Evolutionary conservation across 371 early-diverging fungal species (phyloP), one percentile per base, ranked within the genome.

Genomic region (Zychaea mexicana): DNA sequence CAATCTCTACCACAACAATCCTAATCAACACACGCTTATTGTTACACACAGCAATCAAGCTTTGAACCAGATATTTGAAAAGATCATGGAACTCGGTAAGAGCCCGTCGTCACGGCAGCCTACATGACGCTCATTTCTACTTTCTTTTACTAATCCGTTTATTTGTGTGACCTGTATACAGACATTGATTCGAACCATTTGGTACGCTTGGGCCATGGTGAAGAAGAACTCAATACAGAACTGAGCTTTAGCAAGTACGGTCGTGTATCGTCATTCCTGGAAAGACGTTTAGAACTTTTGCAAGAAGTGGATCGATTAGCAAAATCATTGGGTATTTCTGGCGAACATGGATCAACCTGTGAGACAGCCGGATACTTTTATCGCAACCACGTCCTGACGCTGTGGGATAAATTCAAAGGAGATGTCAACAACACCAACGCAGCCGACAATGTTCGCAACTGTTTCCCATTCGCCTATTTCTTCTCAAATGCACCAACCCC

Each of bases 21-120:
- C 97, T 3, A 77, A 88, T 15, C 90, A 97, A 71, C 94, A 91
- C 52, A 96, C 92, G 3, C 87, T 98, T 12, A 78, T 98, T 17
- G 84, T 98, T 10, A 96, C 99, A 0, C 97, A 96, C 72, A 94
- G 94, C 36, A 97, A 97, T 71, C 96, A 96, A 72, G 96, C 98
- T 4, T 80, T 98, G 39, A 96, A 98, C 76, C 95, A 94, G 62
- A 85, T 98, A 21, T 97, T 98, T 66, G 95, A 93, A 72, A 97
- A 96, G 68, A 90, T 98, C 49, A 83, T 89, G 27, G 85, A 82
- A 1, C 76, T 95, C 36, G 73, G 73, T 76, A 69, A 31, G 53
- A 13, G 21, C 6, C 24, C 17, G 19, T 10, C 8, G 42, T 36
- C 15, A 10, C 15, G 8, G 8, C 15, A 10, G 8, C 15, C 8